Evolutionary conservation across 1,284 basidiomycete genomes (phyloP).

Genomic region (Cryptococcus sp.): DNA sequence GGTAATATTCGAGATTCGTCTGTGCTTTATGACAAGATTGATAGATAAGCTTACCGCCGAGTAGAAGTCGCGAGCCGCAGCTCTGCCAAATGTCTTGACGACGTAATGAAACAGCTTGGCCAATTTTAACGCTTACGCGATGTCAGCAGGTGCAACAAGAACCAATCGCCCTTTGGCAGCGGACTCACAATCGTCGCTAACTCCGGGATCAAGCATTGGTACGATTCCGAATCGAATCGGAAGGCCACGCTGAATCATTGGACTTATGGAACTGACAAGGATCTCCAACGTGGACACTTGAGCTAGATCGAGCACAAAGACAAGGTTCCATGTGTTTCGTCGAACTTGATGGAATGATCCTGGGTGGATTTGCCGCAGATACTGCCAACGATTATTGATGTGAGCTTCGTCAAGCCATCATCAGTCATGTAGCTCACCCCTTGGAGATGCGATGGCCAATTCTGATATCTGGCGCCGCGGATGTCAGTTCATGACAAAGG

Average conservation of each 20-base stretch:
- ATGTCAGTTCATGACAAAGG: not conserved
- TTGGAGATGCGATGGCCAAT: slow-evolving; percentile 33
- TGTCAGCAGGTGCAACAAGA: not conserved
- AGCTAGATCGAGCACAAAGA: slow-evolving; percentile 77
- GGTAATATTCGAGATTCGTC: not conserved
- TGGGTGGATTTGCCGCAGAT: slow-evolving; percentile 53
- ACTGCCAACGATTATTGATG: slow-evolving; percentile 21
- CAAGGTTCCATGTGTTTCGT: slow-evolving; percentile 76
- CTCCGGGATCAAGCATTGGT: slow-evolving; percentile 57
- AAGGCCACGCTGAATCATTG: slow-evolving; percentile 68
- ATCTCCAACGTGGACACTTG: slow-evolving; percentile 63
- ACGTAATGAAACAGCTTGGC: slow-evolving; percentile 71
- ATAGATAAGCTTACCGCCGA: slow-evolving; percentile 55
- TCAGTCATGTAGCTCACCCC: slow-evolving; percentile 28
- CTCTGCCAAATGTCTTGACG: slow-evolving; percentile 64
- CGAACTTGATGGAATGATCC: slow-evolving; percentile 73
- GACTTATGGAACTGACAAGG: slow-evolving; percentile 64
- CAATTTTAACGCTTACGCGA: slow-evolving; percentile 62
- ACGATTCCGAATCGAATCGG: slow-evolving; percentile 83
- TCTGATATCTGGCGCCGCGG: slow-evolving; percentile 27
- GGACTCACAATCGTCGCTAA: slow-evolving; percentile 49
- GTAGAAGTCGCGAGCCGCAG: slow-evolving; percentile 64
- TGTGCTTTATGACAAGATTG: too few relatives aligned
- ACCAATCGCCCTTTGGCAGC: not conserved
- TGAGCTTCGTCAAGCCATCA: not conserved